Evolutionary conservation across 2,329 filamentous ascomycete species (phyloP), one percentile per base, ranked within the genome.

Genomic region (Aspergillus melleus): DNA sequence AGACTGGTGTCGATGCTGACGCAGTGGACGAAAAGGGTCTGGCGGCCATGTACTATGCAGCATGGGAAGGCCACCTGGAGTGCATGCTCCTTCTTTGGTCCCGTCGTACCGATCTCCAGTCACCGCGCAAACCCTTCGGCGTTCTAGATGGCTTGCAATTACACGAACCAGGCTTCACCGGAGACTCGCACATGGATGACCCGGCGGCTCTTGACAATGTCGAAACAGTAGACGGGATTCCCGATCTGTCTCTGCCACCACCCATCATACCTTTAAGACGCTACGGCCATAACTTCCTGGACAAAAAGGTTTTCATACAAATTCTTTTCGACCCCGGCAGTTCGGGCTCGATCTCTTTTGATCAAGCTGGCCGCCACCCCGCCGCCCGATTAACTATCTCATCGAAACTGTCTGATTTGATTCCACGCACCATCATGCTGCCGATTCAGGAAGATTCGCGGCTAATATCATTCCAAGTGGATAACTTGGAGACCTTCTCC

Each of bases 221-320:
- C 61, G 92, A 96, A 68, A 72, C 66, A 46, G 86, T 86, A 0
- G 94, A 98, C 76, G 91, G 90, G 1, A 99, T 99, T 58, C 95
- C 95, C 2, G 87, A 92, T 64, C 87, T 99, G 32, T 93, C 94
- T 66, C 83, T 99, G 12, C 95, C 95, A 22, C 95, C 95, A 20
- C 95, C 95, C 0, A 98, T 99, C 65, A 97, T 99, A 66, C 95
- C 95, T 0, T 83, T 98, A 52, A 87, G 95, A 66, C 86, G 95
- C 68, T 99, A 99, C 70, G 95, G 95, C 16, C 95, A 99, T 79
- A 99, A 98, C 76, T 99, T 99, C 82, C 83, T 99, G 39, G 95
- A 99, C 72, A 96, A 92, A 30, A 99, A 98, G 79, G 96, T 93
- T 0, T 96, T 97, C 64, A 88, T 99, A 12, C 91, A 97, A 70